Evolutionary conservation across 2,329 filamentous ascomycete genomes (phyloP).

Genomic region (Sporothrix protearum): DNA sequence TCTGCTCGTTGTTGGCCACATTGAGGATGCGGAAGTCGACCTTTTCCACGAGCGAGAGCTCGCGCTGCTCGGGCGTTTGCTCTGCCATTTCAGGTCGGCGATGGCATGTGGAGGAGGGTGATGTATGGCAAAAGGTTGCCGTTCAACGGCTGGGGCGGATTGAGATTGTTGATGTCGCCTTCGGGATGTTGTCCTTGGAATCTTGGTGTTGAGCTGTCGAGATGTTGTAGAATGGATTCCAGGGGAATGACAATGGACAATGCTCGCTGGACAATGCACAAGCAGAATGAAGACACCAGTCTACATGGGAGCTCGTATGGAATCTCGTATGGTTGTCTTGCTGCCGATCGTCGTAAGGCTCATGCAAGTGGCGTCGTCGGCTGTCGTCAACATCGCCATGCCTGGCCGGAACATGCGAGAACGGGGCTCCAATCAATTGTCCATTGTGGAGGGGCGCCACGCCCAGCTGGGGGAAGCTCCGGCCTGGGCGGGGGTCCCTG

Average conservation of each 20-base stretch:
- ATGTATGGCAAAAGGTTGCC: background rate
- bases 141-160: background rate
- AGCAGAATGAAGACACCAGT: background rate
- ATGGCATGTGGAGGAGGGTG: background rate
- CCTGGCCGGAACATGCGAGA: constrained; percentile 17
- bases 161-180: background rate
- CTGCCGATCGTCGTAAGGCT: background rate
- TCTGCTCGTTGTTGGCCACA: constrained; percentile 77
- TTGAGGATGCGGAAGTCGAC: constrained; percentile 78
- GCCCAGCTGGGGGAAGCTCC: constrained; percentile 13
- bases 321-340: background rate
- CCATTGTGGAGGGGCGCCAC: constrained; percentile 8
- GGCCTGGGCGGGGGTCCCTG: constrained; percentile 8
- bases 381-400: constrained; percentile 20
- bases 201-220: background rate
- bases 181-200: background rate
- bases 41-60: constrained; percentile 78
- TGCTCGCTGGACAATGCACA: background rate
- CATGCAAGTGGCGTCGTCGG: background rate
- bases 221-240: background rate
- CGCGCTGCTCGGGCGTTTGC: constrained; percentile 55
- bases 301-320: background rate
- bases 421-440: constrained; percentile 8
- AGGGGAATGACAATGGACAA: background rate
- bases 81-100: constrained; percentile 20